Evolutionary conservation across 805 yeast species (phyloP).

Genomic region (Wickerhamomyces subpelliculosus): DNA sequence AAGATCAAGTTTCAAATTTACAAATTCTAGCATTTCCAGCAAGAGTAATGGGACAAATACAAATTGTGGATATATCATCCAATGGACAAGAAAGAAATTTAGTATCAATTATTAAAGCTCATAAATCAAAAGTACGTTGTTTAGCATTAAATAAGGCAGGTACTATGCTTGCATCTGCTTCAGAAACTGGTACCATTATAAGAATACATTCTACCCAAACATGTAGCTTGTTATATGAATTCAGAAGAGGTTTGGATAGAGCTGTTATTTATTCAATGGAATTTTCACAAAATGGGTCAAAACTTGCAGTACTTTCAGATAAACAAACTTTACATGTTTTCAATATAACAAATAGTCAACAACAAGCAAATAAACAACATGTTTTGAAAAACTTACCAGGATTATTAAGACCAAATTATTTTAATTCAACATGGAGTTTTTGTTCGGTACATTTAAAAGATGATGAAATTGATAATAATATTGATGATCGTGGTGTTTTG

Average conservation of each 20-base stretch:
- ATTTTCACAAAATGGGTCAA: slow-evolving; percentile 69
- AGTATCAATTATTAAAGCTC: slow-evolving; percentile 71
- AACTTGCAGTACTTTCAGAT: slow-evolving; percentile 81
- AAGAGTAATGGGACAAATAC: slow-evolving; percentile 68
- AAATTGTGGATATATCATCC: slow-evolving; percentile 67
- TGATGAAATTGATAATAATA: slow-evolving; percentile 20
- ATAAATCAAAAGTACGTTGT: slow-evolving; percentile 57
- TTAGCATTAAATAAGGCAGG: slow-evolving; percentile 60
- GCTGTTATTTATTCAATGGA: slow-evolving; percentile 79
- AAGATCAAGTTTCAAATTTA: slow-evolving; percentile 21
- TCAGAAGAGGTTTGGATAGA: slow-evolving; percentile 83
- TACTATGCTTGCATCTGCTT: slow-evolving; percentile 69
- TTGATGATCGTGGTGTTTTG: slow-evolving; percentile 36
- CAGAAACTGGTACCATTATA: slow-evolving; percentile 76
- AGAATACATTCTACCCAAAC: slow-evolving; percentile 64
- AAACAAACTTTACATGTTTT: slow-evolving; percentile 86
- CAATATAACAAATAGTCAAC: slow-evolving; percentile 37
- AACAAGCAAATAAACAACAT: slow-evolving; percentile 50
- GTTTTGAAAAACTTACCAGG: slow-evolving; percentile 52
- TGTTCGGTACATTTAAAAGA: slow-evolving; percentile 53
- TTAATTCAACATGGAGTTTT: slow-evolving; percentile 84
- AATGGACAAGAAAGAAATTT: slow-evolving; percentile 55
- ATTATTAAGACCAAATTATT: slow-evolving; percentile 60
- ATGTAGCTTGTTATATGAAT: slow-evolving; percentile 71
- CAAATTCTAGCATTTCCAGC: slow-evolving; percentile 75